Base-by-base conservation (phyloP, 768 basidiomycete genomes). In the Butyriboletus loyo region DNA sequence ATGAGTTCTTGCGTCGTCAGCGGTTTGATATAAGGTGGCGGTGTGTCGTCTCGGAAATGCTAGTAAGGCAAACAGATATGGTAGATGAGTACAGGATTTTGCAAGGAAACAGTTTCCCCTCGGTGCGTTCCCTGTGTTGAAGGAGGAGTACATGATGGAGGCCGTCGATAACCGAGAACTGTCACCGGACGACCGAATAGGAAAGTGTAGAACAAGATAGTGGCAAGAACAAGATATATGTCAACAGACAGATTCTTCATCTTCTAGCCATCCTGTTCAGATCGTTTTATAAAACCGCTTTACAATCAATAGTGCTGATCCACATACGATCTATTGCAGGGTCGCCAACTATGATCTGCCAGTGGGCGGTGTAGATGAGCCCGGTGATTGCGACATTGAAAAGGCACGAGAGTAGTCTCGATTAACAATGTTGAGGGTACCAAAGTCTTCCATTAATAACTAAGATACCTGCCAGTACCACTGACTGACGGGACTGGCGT, bases 1-100 rank as follows among this genome's bases (percentile, higher is more conserved):
- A 62, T 45, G 8, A 81, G 74, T 7, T 72, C 67, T 19, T 67
- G 60, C 34, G 60, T 51, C 21, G 65, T 67, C 1, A 78, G 81
- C 3, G 73, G 58, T 58, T 72, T 73, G 62, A 50, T 55, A 44
- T 48, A 60, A 25, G 56, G 42, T 9, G 49, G 28, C 5, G 44
- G 46, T 8, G 9, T 21, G 10, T 41, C 46, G 13, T 34, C 54
- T 46, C 21, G 50, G 47, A 14, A 61, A 50, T 7, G 32, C 1
- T 35, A 56, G 30, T 5, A 19, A 15, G 65, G 52, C 30, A 58
- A 46, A 61, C 80, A 83, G 34, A 80, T 74, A 47, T 77, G 77
- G 49, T 83, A n/a, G 82, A 55, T 80, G 81, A 4, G 71, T 77
- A 55, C 81, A 82, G 49, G 74, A 79, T 30, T 77, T 57, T 70